Conservation (phyloP, 768 basidiomycete species). For the Hygrophoropsis aurantiaca region DNA sequence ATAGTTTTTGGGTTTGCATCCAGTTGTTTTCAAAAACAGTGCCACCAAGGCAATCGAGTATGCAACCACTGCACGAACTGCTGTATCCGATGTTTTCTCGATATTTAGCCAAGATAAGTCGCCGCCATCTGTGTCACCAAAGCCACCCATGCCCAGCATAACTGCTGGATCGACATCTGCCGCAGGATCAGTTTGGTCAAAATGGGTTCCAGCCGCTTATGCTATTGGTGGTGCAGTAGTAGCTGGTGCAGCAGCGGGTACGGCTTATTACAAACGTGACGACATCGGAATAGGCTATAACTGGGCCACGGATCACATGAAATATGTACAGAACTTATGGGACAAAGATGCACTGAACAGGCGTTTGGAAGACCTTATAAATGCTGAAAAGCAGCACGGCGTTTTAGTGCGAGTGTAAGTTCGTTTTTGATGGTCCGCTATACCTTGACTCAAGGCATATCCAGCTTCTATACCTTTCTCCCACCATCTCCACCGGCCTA, state of each 20-base stretch:
- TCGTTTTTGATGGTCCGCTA: slow-evolving; percentile 1
- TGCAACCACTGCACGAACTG: slow-evolving; percentile 60
- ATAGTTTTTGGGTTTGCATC: slow-evolving; percentile 87
- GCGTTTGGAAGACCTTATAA: slow-evolving; percentile 63
- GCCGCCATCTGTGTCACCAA: slow-evolving; percentile 21
- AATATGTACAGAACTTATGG: slow-evolving; percentile 86
- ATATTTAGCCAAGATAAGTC: slow-evolving; percentile 49
- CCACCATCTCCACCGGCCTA: slow-evolving; percentile 66
- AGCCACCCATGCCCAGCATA: slow-evolving; percentile 29
- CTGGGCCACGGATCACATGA: slow-evolving; percentile 87
- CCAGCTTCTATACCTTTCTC: slow-evolving; percentile 78
- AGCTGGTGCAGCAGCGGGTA: slow-evolving; percentile 82
- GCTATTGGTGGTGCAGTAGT: slow-evolving; percentile 72
- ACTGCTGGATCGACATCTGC: slow-evolving; percentile 27
- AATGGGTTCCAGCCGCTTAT: slow-evolving; percentile 70
- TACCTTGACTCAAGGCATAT: slow-evolving; percentile 2
- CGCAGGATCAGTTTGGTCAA: slow-evolving; percentile 45
- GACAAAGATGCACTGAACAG: slow-evolving; percentile 61
- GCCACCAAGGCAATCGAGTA: slow-evolving; percentile 75
- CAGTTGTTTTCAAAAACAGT: slow-evolving; percentile 80
- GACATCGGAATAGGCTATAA: slow-evolving; percentile 68
- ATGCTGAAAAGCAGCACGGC: slow-evolving; percentile 58
- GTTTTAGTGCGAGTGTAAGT: slow-evolving; percentile 75
- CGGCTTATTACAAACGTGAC: slow-evolving; percentile 80
- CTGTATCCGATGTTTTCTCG: slow-evolving; percentile 62